A percentile compares a stretch with the other conserved stretches of the same genome.
These are phyloP conservation scores for Polygonum maritimum DNA, from an alignment of 148 eudicot genomes.

Conservation along the genomic window DNA sequence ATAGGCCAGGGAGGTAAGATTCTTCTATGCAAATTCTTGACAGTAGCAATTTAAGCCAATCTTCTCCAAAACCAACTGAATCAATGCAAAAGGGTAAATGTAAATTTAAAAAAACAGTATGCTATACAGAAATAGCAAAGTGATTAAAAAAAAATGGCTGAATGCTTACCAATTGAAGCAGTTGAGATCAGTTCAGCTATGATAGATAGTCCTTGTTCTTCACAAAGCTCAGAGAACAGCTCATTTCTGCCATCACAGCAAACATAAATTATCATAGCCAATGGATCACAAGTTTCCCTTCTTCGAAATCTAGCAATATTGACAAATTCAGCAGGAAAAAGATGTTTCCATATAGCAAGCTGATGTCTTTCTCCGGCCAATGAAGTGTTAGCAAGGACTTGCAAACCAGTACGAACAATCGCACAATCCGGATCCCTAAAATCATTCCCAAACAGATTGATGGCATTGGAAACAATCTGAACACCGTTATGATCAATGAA, in stretches of 20 bases:
- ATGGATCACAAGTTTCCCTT: conserved; percentile 66
- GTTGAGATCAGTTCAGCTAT: conserved; percentile 48
- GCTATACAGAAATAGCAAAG: neutral
- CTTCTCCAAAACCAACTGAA: conserved; percentile 61
- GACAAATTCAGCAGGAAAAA: conserved; percentile 43
- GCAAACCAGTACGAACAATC: conserved; percentile 52
- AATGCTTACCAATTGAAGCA: conserved; percentile 41
- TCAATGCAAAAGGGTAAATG: conserved; percentile 2
- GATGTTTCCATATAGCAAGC: conserved; percentile 47
- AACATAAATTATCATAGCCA: conserved; percentile 65
- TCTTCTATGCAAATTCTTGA: conserved; percentile 60
- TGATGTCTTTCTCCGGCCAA: conserved; percentile 63
- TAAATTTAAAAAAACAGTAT: neutral
- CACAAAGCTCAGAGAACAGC: conserved; percentile 30
- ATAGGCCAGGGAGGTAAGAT: conserved; percentile 36
- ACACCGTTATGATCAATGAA: conserved; percentile 60
- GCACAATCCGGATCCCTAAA: conserved; percentile 31
- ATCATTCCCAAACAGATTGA: conserved; percentile 18
- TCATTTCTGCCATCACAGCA: conserved; percentile 40
- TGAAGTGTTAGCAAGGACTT: conserved; percentile 68
- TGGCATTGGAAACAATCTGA: conserved; percentile 23
- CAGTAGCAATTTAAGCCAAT: conserved; percentile 65
- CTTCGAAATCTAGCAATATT: conserved; percentile 41
- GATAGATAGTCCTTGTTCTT: conserved; percentile 38
- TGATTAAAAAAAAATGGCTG: neutral